These are phyloP conservation scores for Phytopythium montanum DNA, from an alignment of 352 stramenopile species.

Conservation along the genomic window DNA sequence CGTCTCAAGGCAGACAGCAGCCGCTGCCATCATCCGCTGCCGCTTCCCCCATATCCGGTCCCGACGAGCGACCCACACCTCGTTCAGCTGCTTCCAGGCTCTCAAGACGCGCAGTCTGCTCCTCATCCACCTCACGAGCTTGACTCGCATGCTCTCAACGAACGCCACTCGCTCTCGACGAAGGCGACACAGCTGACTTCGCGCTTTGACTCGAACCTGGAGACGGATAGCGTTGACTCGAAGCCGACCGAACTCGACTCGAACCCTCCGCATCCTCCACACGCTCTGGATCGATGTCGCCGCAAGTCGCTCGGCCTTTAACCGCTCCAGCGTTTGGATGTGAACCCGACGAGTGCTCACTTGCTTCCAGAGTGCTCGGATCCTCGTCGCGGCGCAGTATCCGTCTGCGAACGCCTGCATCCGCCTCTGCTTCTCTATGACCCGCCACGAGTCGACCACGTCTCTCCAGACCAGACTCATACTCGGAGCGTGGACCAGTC, in stretches of 20 bases:
- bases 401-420: constrained; percentile 21
- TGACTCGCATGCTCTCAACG: constrained; percentile 39
- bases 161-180: constrained; percentile 22
- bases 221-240: constrained; percentile 8
- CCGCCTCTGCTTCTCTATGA: constrained; percentile 26
- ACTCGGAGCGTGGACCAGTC: constrained; percentile 37
- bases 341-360: constrained; percentile 12
- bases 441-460: constrained; percentile 47
- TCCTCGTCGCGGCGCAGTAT: constrained; percentile 49
- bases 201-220: constrained; percentile 31
- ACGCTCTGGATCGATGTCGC: constrained; percentile 46
- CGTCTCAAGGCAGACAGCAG: constrained; percentile 27
- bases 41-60: constrained; percentile 46
- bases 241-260: constrained; percentile 18
- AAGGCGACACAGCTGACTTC: constrained; percentile 28
- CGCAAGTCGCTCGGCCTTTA: constrained; percentile 38
- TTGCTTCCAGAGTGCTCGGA: constrained; percentile 41
- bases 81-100: constrained; percentile 51
- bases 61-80: constrained; percentile 29
- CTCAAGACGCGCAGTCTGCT: constrained; percentile 31
- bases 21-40: constrained; percentile 22
- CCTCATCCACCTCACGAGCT: constrained; percentile 50
- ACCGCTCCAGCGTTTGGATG: constrained; percentile 15
- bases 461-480: constrained; percentile 33
- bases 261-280: constrained; percentile 19